Conservation (phyloP, 495 filamentous ascomycete genomes). For the Xylaria castorea region DNA sequence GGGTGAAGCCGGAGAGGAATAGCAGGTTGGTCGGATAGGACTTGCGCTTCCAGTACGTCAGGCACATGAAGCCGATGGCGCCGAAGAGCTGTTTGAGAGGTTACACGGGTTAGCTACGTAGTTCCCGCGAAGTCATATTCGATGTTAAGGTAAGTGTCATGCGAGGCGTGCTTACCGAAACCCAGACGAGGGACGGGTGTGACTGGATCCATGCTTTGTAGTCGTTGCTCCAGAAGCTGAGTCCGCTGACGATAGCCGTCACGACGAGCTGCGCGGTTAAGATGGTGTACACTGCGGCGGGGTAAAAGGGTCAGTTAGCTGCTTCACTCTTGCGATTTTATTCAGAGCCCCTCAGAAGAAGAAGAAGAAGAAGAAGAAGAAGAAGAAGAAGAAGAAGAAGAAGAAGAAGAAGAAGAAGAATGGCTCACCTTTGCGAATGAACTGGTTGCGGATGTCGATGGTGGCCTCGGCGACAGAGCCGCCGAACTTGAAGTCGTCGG, state of each 20-base stretch:
- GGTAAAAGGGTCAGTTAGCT: background rate
- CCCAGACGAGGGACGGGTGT: conserved; percentile 83
- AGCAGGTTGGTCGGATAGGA: conserved; percentile 94
- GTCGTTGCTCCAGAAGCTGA: conserved; percentile 79
- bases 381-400: no score
- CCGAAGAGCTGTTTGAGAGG: conserved; percentile 63
- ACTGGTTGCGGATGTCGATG: conserved; percentile 94
- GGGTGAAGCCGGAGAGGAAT: conserved; percentile 90
- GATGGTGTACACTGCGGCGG: conserved; percentile 50
- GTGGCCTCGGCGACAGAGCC: conserved; percentile 91
- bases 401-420: no score
- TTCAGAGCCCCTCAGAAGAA: background rate
- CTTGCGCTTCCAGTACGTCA: conserved; percentile 98
- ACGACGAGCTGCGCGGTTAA: conserved; percentile 83
- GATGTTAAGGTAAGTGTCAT: background rate
- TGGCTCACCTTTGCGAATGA: conserved; percentile 75
- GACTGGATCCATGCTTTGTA: conserved; percentile 90
- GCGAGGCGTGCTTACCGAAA: conserved; percentile 58
- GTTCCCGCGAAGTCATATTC: background rate
- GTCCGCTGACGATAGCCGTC: conserved; percentile 78
- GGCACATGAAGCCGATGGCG: conserved; percentile 78
- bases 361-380: no score
- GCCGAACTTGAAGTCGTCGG: conserved; percentile 99
- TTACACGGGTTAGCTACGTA: background rate
- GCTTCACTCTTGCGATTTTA: background rate